These are phyloP conservation scores for Xylaria sp. DNA, from an alignment of 2,329 filamentous ascomycete genomes.

Conservation along the genomic window DNA sequence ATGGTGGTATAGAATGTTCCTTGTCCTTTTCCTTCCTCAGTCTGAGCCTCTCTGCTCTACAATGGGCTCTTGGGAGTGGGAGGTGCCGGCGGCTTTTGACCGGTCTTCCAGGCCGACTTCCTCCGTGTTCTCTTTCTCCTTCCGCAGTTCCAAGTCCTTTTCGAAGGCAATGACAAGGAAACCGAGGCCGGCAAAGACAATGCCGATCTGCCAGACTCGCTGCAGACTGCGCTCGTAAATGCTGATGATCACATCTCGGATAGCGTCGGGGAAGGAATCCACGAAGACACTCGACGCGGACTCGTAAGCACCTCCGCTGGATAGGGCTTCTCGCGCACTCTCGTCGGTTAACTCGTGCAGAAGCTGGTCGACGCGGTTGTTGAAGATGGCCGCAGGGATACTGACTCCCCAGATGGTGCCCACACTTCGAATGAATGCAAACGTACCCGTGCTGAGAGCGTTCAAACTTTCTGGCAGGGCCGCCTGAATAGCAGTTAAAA, in stretches of 20 bases:
- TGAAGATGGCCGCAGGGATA: slow-evolving; percentile 46
- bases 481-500: slow-evolving; percentile 46
- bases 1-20: background rate
- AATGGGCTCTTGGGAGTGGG: slow-evolving; percentile 2
- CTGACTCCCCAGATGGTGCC: slow-evolving; percentile 49
- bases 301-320: slow-evolving; percentile 20
- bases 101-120: slow-evolving; percentile 13
- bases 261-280: slow-evolving; percentile 13
- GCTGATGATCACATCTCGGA: slow-evolving; percentile 19
- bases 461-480: slow-evolving; percentile 37
- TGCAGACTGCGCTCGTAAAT: slow-evolving; percentile 25
- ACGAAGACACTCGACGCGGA: slow-evolving; percentile 16
- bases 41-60: background rate
- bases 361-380: slow-evolving; percentile 26
- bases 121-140: slow-evolving; percentile 3
- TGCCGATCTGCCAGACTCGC: slow-evolving; percentile 26
- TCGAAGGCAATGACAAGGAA: slow-evolving; percentile 20
- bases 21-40: background rate
- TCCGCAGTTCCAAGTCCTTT: slow-evolving; percentile 15
- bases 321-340: slow-evolving; percentile 5
- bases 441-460: slow-evolving; percentile 42
- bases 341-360: background rate
- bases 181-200: slow-evolving; percentile 21
- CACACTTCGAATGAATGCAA: slow-evolving; percentile 47
- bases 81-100: background rate